Base-by-base conservation (phyloP, 345 rosid species). In the Atalantia buxifolia region DNA sequence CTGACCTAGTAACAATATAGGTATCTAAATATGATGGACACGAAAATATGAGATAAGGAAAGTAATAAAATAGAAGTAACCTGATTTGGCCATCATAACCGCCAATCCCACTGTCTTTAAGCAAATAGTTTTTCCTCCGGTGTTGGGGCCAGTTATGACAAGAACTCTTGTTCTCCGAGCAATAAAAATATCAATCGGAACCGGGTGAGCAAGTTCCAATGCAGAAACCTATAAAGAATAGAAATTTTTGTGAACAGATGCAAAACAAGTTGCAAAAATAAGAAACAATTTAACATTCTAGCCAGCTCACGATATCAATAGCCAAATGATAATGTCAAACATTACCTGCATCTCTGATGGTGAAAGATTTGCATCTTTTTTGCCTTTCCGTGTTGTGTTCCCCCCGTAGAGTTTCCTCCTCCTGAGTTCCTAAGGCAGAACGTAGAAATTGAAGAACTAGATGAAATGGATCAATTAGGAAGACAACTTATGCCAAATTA, bases 41-140 rank as follows among this genome's bases (percentile, higher is more conserved):
- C 10, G 2, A 24, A 57, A 14, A 12, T 61, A 45, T 66, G 30
- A 45, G 2, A 4, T 42, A 72, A 60, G 59, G 48, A 53, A 57
- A 38, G 38, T 48, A 66, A 22, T 27, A 66, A 71, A 27, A 50
- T 50, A 62, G 50, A 6, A 53, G 57, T 76, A 71, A 91, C 99
- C 99, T 84, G 97, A 89, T 88, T 92, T 93, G 74, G 96, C 97
- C 99, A 95, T 95, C 94, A 95, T 85, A 74, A 94, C 91, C 72
- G 95, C 96, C 86, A 95, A 90, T 86, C 97, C 99, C 81, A 92
- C 82, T 48, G 99, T 92, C 89, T 95, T 95, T 68, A 95, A 86
- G 90, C 94, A 91, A 71, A 90, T 90, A 61, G 98, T 95, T 90
- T 93, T 93, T 69, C 99, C 98, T 67, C 99, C 99, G 9, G 97